Percentiles rank a stretch among this genome's conserved stretches.
These are phyloP conservation scores for Aureobasidium pullulans DNA, from an alignment of 2,329 filamentous ascomycete genomes.

Conservation along the genomic window DNA sequence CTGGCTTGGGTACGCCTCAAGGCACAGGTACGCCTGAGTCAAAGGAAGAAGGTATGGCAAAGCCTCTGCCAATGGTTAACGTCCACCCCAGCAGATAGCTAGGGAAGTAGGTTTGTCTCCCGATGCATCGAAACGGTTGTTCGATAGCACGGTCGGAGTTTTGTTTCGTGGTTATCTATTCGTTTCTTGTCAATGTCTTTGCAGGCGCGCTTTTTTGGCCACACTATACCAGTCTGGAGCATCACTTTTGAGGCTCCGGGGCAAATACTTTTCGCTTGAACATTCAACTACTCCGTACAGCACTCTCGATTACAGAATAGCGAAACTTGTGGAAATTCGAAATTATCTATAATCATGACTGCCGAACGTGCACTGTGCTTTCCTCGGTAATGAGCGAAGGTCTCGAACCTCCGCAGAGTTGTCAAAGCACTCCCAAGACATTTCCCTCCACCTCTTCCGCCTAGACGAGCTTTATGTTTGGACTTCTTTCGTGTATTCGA, in stretches of 20 bases:
- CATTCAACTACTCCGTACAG: neutral
- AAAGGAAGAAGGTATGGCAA: neutral
- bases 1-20: slow-evolving; percentile 32
- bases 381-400: neutral
- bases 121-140: neutral
- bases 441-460: neutral
- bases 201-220: neutral
- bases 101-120: neutral
- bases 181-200: neutral
- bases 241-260: neutral
- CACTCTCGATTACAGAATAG: neutral
- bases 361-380: neutral
- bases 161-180: neutral
- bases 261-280: neutral
- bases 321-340: neutral
- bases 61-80: neutral
- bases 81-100: neutral
- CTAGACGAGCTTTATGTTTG: neutral
- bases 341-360: neutral
- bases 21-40: slow-evolving; percentile 14
- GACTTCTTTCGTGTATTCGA: neutral
- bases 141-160: neutral
- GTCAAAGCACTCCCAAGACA: slow-evolving; percentile 1
- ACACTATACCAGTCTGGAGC: neutral
- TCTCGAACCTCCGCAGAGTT: neutral